Base-by-base conservation (phyloP, 768 basidiomycete genomes). In the Dacryopinax primogenitus region DNA sequence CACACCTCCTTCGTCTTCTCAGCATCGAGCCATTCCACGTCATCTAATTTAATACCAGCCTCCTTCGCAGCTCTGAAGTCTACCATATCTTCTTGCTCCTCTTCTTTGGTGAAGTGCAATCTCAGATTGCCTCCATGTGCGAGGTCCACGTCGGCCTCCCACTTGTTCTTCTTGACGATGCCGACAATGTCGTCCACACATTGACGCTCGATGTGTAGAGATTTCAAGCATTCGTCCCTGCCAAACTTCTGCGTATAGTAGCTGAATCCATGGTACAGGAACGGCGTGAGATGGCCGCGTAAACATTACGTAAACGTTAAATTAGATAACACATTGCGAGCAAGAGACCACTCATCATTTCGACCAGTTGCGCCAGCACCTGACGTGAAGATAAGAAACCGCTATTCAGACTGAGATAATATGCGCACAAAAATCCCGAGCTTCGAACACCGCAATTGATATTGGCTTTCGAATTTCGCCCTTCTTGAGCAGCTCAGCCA, bases 351-450 rank as follows among this genome's bases (percentile, higher is more conserved):
- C 35, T 21, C 39, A 44, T 51, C 51, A 67, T 39, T 63, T 69
- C 33, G 67, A 85, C 88, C 87, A 64, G 90, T 92, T 34, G 88
- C 86, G 35, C 88, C 87, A 64, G 86, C 83, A 73, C 86, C 86
- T 86, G 72, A 16, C 35, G 68, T 41, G 12, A 34, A 21, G 37
- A 15, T 33, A n/a, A 63, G 62, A n/a, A 69, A 66, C 0, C 69
- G 68, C 39, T 67, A 32, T 69, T 72, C 69, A 65, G 73, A 69
- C 67, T 73, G 58, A 67, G 73, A 12, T 7, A 34, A 67, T 70
- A 61, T 69, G 34, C 88, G 76, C 26, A 91, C 92, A 88, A 73
- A 93, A 87, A 71, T 90, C 86, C 69, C 93, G 78, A 2, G 91
- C 93, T 71, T 95, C 92, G 9, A 96, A 73, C 13, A 94, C 77